Conservation (phyloP, 116 monocot genomes). For the Iris pallida region DNA sequence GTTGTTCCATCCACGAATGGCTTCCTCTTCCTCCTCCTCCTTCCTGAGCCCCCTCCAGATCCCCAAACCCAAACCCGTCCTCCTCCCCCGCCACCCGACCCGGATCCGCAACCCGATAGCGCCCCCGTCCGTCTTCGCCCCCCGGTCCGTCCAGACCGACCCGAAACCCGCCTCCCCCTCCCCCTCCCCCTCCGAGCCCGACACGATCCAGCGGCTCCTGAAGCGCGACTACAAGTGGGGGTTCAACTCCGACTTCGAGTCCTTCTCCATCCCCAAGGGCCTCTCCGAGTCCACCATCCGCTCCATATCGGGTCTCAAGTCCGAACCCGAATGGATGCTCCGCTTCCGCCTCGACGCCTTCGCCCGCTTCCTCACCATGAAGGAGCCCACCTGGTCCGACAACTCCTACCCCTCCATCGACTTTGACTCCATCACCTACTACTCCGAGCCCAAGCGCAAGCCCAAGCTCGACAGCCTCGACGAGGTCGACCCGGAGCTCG, state of each 20-base stretch:
- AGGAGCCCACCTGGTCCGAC: conserved; percentile 56
- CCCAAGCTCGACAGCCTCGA: conserved; percentile 54
- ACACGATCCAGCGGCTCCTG: conserved; percentile 46
- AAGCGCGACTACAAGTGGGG: conserved; percentile 61
- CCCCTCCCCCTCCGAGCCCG: not conserved
- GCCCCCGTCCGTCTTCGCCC: not conserved
- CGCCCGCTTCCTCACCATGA: conserved; percentile 35
- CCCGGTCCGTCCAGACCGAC: conserved; percentile 12
- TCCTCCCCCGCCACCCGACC: not conserved
- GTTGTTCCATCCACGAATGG: no score
- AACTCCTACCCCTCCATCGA: conserved; percentile 72
- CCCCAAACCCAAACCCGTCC: conserved; percentile 2
- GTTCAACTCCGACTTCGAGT: conserved; percentile 62
- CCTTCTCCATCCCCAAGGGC: conserved; percentile 66
- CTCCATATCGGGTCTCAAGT: conserved; percentile 47
- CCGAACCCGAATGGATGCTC: conserved; percentile 67
- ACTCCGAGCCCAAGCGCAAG: conserved; percentile 47
- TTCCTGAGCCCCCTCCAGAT: not conserved
- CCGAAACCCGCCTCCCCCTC: not conserved
- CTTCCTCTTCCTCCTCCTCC: no score
- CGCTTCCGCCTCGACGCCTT: conserved; percentile 46
- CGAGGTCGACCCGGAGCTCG: conserved; percentile 47
- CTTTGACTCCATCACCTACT: conserved; percentile 56
- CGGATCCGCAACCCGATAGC: not conserved
- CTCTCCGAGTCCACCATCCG: conserved; percentile 56